phyloP scores from a whole-genome alignment of 441 rosid species.

The Capsella rubella region DNA sequence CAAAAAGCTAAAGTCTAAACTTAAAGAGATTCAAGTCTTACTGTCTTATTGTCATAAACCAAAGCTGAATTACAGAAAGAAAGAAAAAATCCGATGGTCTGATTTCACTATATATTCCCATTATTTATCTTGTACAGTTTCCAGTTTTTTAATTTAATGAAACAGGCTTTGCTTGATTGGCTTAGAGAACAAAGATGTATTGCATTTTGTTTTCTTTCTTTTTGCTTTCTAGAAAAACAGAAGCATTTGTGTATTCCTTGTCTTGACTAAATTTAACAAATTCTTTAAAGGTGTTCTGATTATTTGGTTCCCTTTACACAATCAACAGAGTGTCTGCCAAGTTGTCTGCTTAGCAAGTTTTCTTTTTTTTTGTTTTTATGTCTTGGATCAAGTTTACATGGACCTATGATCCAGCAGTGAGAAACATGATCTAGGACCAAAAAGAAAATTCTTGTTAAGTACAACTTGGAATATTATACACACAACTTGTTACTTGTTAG shows the following conservation, averaged over 20 bases:
- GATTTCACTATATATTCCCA: not conserved
- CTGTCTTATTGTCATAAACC: not conserved
- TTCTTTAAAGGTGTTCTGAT: not conserved
- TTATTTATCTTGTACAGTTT: not conserved
- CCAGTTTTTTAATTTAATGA: not conserved
- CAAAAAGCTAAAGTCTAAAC: not conserved
- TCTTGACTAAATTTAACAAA: not conserved
- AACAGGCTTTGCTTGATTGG: constrained; percentile 24
- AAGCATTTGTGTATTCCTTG: constrained; percentile 24
- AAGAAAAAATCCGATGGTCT: not conserved
- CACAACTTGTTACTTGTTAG: too few relatives aligned
- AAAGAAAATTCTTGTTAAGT: too few relatives aligned
- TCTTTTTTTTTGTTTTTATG: too few relatives aligned
- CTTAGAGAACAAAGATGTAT: constrained; percentile 29
- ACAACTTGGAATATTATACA: too few relatives aligned
- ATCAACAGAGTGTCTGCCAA: not conserved
- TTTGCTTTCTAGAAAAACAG: not conserved
- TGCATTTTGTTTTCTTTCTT: constrained; percentile 23
- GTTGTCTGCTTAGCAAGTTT: not conserved
- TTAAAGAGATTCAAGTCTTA: not conserved
- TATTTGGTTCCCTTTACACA: not conserved
- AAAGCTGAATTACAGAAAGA: not conserved
- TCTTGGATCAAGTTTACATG: not conserved
- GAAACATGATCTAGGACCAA: too few relatives aligned
- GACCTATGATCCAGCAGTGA: not conserved